Evolutionary conservation across 305 asterid genomes (phyloP).

Genomic region (Fraxinus xanthoxyloides): DNA sequence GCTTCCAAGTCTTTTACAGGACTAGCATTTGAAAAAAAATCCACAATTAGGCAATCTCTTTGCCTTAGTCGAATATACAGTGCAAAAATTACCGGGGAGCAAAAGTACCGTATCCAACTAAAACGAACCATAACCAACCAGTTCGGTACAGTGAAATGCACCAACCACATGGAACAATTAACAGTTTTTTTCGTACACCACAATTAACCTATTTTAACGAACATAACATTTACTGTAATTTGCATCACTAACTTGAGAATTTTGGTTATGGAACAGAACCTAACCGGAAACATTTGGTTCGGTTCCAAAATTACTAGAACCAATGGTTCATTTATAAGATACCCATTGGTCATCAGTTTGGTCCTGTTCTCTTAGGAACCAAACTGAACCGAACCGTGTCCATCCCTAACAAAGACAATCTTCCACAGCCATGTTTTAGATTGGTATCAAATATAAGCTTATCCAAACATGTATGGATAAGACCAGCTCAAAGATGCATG

Average conservation of each 20-base stretch:
- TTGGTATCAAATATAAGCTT: neutral
- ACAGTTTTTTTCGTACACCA: neutral
- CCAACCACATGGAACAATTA: neutral
- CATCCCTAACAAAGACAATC: neutral
- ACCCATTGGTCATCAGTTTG: neutral
- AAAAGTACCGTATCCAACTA: neutral
- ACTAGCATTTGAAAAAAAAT: neutral
- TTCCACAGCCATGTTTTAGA: neutral
- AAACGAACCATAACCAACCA: neutral
- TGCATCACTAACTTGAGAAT: neutral
- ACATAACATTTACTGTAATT: neutral
- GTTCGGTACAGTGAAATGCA: neutral
- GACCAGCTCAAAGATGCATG: neutral
- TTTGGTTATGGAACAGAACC: neutral
- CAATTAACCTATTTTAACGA: neutral
- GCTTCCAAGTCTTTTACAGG: neutral
- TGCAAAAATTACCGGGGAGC: neutral
- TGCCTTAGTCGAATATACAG: neutral
- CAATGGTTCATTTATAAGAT: neutral
- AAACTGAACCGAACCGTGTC: neutral
- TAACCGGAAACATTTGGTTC: neutral
- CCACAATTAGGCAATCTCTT: constrained; percentile 2
- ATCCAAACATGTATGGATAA: neutral
- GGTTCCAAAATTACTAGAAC: neutral
- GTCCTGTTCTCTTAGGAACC: neutral